phyloP scores from a whole-genome alignment of 2,329 filamentous ascomycete genomes.

The Xylariaceae sp. region DNA sequence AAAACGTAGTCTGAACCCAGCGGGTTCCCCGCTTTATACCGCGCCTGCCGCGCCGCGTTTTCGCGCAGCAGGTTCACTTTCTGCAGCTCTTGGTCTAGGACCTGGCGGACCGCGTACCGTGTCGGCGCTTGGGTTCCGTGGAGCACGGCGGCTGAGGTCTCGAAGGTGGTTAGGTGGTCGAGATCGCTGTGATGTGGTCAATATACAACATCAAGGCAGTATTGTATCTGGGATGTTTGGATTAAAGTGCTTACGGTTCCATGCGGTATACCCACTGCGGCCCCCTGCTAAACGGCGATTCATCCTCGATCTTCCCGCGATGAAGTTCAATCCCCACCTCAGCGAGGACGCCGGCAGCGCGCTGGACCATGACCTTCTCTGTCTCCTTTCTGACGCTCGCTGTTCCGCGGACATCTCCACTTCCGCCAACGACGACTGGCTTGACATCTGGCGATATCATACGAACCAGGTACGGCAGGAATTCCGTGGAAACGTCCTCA shows the following conservation, averaged over 20 bases:
- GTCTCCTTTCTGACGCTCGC: slow-evolving; percentile 85
- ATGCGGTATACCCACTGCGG: slow-evolving; percentile 82
- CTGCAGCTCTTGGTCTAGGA: slow-evolving; percentile 84
- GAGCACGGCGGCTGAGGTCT: slow-evolving; percentile 56
- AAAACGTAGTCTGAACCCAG: slow-evolving; percentile 26
- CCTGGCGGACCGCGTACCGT: slow-evolving; percentile 88
- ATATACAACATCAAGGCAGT: background rate
- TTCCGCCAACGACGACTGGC: slow-evolving; percentile 76
- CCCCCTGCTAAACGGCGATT: slow-evolving; percentile 55
- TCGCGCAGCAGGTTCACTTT: slow-evolving; percentile 67
- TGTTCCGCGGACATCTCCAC: slow-evolving; percentile 59
- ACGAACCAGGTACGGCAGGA: slow-evolving; percentile 77
- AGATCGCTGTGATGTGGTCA: slow-evolving; percentile 48
- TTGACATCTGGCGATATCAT: slow-evolving; percentile 88
- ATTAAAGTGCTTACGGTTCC: slow-evolving; percentile 68
- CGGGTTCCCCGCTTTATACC: slow-evolving; percentile 53
- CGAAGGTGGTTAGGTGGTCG: slow-evolving; percentile 73
- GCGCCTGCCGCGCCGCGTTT: slow-evolving; percentile 60
- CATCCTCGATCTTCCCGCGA: slow-evolving; percentile 71
- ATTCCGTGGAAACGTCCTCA: slow-evolving; percentile 72
- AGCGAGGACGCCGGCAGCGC: slow-evolving; percentile 77
- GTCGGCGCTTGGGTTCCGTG: slow-evolving; percentile 63
- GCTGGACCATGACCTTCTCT: slow-evolving; percentile 75
- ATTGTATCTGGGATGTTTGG: background rate
- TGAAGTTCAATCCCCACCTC: slow-evolving; percentile 79